Evolutionary conservation across 2,329 filamentous ascomycete genomes (phyloP), one percentile per base, ranked within the genome.

Genomic region (Samsoniella hepiali): DNA sequence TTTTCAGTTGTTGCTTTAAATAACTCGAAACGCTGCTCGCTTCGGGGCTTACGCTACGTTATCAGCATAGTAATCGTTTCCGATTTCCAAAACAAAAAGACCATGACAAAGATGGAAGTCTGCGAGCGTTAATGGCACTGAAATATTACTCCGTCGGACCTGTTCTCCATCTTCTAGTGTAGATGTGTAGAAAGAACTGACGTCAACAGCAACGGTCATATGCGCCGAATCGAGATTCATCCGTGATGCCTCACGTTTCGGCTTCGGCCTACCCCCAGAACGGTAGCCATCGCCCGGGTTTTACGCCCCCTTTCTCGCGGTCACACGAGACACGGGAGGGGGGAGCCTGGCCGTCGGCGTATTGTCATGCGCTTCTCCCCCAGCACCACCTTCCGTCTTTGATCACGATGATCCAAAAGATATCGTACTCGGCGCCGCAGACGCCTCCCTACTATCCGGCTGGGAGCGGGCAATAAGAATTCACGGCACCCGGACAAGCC

Each of bases 11-110:
- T 38, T 59, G 2, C 27, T 59, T 49, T 58, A 38, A 58, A 58
- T 58, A 58, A 49, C 44, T 29, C 56, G 56, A 58, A 58, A 58
- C 56, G 32, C 8, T 29, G 29, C 10, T 36, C 31, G 56, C 56
- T 13, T 22, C 44, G 36, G 22, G 22, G 42, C 31, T 58, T 36
- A 49, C 44, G 32, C 29, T 49, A 13, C 49, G 5, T 34, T 32
- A 51, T 32, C 29, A 51, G 13, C 5, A 53, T 22, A 34, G 49
- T 51, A 27, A 51, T 34, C 29, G 49, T 31, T 15, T 8, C 22
- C 22, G 9, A 27, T 27, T 51, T 34, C 27, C 22, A 9, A 10
- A 29, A n/a, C n/a, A 17, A 27, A 5, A 31, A 29, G 2, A 2
- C 8, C 45, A 31, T 49, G 45, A 49, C 45, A 49, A 31, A 49